Conservation (phyloP, 768 basidiomycete genomes). For the Filobasidium wieringae region DNA sequence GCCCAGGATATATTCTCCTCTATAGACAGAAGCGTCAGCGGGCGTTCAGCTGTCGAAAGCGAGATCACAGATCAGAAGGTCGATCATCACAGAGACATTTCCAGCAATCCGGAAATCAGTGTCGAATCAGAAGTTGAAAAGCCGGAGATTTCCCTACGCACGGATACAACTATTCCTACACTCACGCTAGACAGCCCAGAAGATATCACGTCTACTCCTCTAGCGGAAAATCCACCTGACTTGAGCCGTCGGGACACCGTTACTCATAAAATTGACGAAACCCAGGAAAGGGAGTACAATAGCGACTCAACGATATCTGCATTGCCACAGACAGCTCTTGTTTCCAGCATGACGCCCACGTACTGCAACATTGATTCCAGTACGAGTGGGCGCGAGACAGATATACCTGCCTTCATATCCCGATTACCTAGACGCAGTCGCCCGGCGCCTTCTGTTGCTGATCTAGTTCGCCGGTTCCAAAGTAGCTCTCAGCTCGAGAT, state of each 20-base stretch:
- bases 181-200: not conserved
- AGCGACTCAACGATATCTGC: slow-evolving; percentile 43
- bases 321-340: slow-evolving; percentile 14
- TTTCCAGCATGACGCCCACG: not conserved
- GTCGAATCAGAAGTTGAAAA: not conserved
- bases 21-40: slow-evolving; percentile 29
- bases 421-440: slow-evolving; percentile 34
- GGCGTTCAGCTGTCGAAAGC: slow-evolving; percentile 30
- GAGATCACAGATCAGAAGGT: not conserved
- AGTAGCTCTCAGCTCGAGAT: slow-evolving; percentile 8
- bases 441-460: slow-evolving; percentile 51
- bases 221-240: slow-evolving; percentile 7
- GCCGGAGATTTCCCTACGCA: too few relatives aligned
- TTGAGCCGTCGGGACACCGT: slow-evolving; percentile 8
- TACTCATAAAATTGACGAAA: slow-evolving; percentile 1
- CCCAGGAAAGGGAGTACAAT: slow-evolving; percentile 27
- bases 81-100: not conserved
- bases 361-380: slow-evolving; percentile 16
- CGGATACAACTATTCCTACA: too few relatives aligned
- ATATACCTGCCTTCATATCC: slow-evolving; percentile 28
- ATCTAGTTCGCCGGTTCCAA: slow-evolving; percentile 53
- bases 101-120: not conserved
- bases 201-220: not conserved
- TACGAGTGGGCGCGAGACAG: slow-evolving; percentile 32
- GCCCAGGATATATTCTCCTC: slow-evolving; percentile 32